Evolutionary conservation across 2,329 filamentous ascomycete genomes (phyloP).

Genomic region (Chrysoporthe deuterocubensis): DNA sequence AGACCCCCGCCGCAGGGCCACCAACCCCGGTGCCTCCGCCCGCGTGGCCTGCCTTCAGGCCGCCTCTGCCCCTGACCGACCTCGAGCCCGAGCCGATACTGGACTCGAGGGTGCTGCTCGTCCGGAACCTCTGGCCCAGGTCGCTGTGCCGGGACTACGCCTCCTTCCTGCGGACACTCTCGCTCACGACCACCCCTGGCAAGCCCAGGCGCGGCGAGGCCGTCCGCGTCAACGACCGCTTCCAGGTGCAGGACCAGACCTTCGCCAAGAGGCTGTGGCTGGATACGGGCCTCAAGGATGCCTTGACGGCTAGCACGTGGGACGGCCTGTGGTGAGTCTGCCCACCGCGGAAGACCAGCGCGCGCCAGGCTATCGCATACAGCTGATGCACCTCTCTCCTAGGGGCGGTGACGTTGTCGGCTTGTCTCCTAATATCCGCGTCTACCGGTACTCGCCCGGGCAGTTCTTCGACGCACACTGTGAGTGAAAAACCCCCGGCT

Average conservation of each 20-base stretch:
- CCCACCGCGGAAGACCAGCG: background rate
- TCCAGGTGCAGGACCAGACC: constrained; percentile 73
- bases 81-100: constrained; percentile 62
- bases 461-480: constrained; percentile 95
- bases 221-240: constrained; percentile 86
- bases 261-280: constrained; percentile 81
- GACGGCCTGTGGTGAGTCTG: constrained; percentile 50
- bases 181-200: constrained; percentile 76
- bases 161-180: constrained; percentile 69
- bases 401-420: constrained; percentile 88
- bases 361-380: background rate
- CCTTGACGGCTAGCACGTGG: constrained; percentile 50
- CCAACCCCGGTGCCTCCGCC: constrained; percentile 38
- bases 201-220: constrained; percentile 81
- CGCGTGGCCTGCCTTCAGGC: constrained; percentile 74
- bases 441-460: constrained; percentile 83
- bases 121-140: constrained; percentile 75
- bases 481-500: constrained; percentile 49
- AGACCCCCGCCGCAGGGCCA: constrained; percentile 24
- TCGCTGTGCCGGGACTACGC: constrained; percentile 78
- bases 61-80: constrained; percentile 67
- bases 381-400: constrained; percentile 31
- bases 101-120: constrained; percentile 70
- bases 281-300: constrained; percentile 72
- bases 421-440: constrained; percentile 83